Evolutionary conservation across 345 rosid species (phyloP), one percentile per base, ranked within the genome.

Genomic region (Capsella bursapastoris): DNA sequence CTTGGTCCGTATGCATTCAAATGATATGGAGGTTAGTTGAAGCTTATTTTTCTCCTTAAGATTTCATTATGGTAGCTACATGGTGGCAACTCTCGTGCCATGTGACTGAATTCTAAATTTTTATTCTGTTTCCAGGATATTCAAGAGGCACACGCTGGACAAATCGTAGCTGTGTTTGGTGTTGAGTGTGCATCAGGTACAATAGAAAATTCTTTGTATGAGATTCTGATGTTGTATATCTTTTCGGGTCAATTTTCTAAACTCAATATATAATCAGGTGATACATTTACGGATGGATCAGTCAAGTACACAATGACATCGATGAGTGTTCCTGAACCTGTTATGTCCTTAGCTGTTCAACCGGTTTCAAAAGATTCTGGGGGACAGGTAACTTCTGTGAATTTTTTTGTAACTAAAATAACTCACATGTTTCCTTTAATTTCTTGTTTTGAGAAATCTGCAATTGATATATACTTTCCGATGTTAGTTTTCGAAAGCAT

Each of bases 271-370:
- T 16, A 60, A 59, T 35, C 82, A 92, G 99, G 99, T 25, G 96
- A 96, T 73, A 90, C 99, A 64, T 96, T 96, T 81, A 92, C 99
- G 15, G 89, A 89, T 82, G 99, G 99, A 52, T 83, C 96, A 68
- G 92, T 92, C 58, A 88, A 62, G 82, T 96, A 92, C 79, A 96
- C 99, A 65, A 96, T 96, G 99, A 96, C 99, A 35, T 96, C 99
- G 28, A 96, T 96, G 99, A 90, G 84, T 83, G 98, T 96, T 40
- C 99, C 99, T 62, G 97, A 96, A 83, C 99, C 96, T 27, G 99
- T 96, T 25, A 92, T 96, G 98, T 92, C 99, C 12, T 82, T 96
- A 65, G 99, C 99, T 78, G 87, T 96, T 82, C 93, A 90, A 47
- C 99, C 99, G 4, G 93, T 92, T 82, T 89, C 97, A 51, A 96